Base-by-base conservation (phyloP, 148 eudicot species). In the Amaranthus cruentus region DNA sequence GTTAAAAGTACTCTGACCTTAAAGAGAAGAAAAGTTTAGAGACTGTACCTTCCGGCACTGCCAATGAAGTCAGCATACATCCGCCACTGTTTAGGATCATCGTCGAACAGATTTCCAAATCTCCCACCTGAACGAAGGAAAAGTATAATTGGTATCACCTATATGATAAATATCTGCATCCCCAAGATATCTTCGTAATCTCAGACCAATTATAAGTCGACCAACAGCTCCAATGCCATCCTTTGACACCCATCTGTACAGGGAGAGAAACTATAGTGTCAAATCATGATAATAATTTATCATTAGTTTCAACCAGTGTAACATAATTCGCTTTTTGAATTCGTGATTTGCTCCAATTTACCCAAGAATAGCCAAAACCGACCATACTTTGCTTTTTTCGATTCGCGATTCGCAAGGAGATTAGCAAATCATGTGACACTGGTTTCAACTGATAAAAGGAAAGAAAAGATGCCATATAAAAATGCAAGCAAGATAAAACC, bases 181-280 rank as follows among this genome's bases (percentile, higher is more conserved):
- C 74, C 74, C 66, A 55, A 77, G 62, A 48, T 76, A 66, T 70
- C 82, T 77, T 73, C 71, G 76, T 49, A 55, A 76, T 56, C 66
- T 72, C 92, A 83, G 78, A 91, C 98, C 98, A 56, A 95, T 90
- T 77, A 95, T 80, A 72, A 95, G 83, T 61, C 98, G 98, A 44
- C 98, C 98, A 83, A 95, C 77, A 79, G 98, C 96, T 85, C 98
- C 98, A 74, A 95, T 90, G 82, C 98, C 98, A 83, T 95, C 98
- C 86, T 95, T 95, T 74, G 93, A 83, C 74, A 95, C 98, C 98
- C 98, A 95, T 87, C 98, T 95, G 85, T 68, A 58, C 55, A 81
- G 62, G 67, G 63, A 74, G 66, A 78, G 77, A 83, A 73, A 75
- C 66, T 50, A 68, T 47, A 61, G 70, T 74, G 70, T 81, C 80